Evolutionary conservation across 306 rosid species (phyloP), one percentile per base, ranked within the genome.

Genomic region (Adenanthera pavonina): DNA sequence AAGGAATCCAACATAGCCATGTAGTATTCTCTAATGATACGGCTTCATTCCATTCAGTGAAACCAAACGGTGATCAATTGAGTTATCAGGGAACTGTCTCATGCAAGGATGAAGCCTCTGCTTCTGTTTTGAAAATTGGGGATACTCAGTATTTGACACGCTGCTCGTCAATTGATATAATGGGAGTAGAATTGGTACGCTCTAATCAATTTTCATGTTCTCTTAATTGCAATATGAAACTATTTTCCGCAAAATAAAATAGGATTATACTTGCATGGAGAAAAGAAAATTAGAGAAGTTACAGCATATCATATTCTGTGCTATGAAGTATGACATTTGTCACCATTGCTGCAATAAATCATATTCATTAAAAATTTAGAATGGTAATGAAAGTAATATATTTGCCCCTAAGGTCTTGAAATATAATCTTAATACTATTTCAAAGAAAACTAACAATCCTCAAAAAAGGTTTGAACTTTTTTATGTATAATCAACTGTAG

Each of bases 161-260:
- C 34, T 89, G 95, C 90, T 47, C 82, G 64, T 69, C 83, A 35
- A 70, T 91, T 70, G 87, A 91, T 71, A 71, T 84, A 47, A 43
- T 89, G 83, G 91, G 90, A 74, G 82, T 84, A 56, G 81, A 86
- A 82, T 84, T 74, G 91, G 95, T 91, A 86, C 7, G 83, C 82
- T 82, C 69, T 67, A 36, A 77, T 67, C 64, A 25, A 83, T 78
- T 7, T 8, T 9, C 79, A 17, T 74, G 38, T 59, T 80, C 46
- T 0, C 33, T 66, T 8, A 67, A 43, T 16, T 16, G 16, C 1
- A 25, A 6, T 20, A 2, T 59, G 67, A 3, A 59, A 41, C 46
- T 6, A 41, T 41, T 41, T 41, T 41, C 6, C 5, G 46, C 7
- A 41, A 41, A 41, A 41, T 5, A 6, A 41, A 41, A 41, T 51